Conservation (phyloP, 2,329 filamentous ascomycete genomes). For the Pseudopyricularia cyperi region DNA sequence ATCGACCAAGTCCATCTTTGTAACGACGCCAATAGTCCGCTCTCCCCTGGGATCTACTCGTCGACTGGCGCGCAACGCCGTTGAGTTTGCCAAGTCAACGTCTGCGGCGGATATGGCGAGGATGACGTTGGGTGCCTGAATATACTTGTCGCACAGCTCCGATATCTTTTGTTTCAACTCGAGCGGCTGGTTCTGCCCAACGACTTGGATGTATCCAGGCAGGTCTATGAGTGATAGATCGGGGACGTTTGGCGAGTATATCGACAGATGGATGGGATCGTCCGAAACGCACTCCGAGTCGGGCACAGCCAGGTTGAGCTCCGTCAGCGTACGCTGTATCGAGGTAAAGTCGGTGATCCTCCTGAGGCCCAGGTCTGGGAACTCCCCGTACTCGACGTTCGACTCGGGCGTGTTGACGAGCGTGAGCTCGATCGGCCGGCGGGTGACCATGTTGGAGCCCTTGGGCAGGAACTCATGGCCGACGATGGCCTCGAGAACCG, state of each 20-base stretch:
- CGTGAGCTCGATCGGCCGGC: constrained; percentile 89
- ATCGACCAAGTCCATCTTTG: constrained; percentile 97
- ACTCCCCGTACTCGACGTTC: constrained; percentile 85
- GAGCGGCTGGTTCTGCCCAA: constrained; percentile 76
- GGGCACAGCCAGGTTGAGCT: constrained; percentile 86
- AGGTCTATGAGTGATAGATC: constrained; percentile 93
- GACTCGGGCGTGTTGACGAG: constrained; percentile 88
- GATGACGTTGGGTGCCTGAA: constrained; percentile 90
- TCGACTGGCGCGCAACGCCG: constrained; percentile 76
- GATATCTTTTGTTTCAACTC: constrained; percentile 93
- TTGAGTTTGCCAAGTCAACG: constrained; percentile 93
- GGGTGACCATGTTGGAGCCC: constrained; percentile 96
- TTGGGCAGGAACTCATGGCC: constrained; percentile 97
- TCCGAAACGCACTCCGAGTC: constrained; percentile 87
- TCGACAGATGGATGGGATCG: constrained; percentile 89
- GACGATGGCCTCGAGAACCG: constrained; percentile 90
- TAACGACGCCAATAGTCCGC: constrained; percentile 95
- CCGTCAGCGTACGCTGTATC: constrained; percentile 86
- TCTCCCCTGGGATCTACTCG: constrained; percentile 90
- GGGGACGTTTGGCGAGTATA: constrained; percentile 90
- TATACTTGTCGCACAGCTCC: constrained; percentile 96
- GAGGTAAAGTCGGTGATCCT: constrained; percentile 86
- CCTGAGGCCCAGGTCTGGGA: constrained; percentile 78
- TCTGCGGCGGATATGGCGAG: constrained; percentile 95
- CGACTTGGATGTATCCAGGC: constrained; percentile 94